These are phyloP conservation scores for Capsicum rhomboideum DNA, from an alignment of 257 asterid genomes.

Conservation along the genomic window DNA sequence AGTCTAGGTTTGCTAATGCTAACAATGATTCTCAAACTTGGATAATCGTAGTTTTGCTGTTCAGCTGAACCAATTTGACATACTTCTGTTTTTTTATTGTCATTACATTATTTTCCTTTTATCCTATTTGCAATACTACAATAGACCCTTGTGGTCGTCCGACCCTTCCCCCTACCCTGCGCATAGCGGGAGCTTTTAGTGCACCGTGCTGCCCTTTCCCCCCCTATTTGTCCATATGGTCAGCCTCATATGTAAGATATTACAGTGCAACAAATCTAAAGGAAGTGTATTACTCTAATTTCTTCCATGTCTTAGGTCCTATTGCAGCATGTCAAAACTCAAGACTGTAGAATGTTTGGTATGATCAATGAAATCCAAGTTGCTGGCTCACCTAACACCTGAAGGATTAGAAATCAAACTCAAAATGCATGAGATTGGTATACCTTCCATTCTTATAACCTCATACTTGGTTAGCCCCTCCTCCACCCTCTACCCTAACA, in stretches of 20 bases:
- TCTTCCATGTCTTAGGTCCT: background rate
- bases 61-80: background rate
- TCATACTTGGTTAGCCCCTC: background rate
- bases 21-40: background rate
- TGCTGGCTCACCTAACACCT: background rate
- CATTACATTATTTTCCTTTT: background rate
- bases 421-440: background rate
- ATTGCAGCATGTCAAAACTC: background rate
- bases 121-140: background rate
- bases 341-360: background rate
- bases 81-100: background rate
- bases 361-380: background rate
- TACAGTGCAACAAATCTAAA: background rate
- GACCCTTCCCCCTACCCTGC: too few species aligned
- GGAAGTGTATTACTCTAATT: background rate
- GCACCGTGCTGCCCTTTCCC: too few species aligned
- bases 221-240: background rate
- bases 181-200: too few species aligned
- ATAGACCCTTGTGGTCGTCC: too few species aligned
- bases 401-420: background rate
- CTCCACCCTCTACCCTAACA: background rate
- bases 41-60: background rate
- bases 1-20: background rate
- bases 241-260: background rate
- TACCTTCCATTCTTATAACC: background rate